These are phyloP conservation scores for Coemansia sp. DNA, from an alignment of 192 early-diverging fungal genomes.

Conservation along the genomic window DNA sequence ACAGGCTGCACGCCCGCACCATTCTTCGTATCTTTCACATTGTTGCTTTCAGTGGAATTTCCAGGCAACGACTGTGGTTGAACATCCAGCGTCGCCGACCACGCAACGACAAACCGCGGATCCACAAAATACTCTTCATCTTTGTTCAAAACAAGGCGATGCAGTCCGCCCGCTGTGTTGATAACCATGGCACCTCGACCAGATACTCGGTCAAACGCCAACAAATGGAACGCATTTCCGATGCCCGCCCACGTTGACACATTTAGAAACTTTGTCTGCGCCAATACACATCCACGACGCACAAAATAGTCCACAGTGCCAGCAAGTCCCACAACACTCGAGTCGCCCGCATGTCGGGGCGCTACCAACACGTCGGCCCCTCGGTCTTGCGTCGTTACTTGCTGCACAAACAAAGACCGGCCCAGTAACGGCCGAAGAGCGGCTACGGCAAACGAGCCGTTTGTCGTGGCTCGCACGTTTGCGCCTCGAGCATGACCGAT, in stretches of 20 bases:
- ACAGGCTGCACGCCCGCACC: neutral
- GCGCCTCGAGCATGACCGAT: slow-evolving; percentile 24
- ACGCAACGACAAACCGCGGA: slow-evolving; percentile 59
- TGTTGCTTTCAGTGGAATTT: too few species aligned
- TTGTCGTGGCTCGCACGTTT: slow-evolving; percentile 8
- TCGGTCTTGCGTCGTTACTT: slow-evolving; percentile 53
- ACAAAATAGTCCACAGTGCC: slow-evolving; percentile 62
- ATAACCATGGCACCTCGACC: slow-evolving; percentile 70
- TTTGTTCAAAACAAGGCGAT: slow-evolving; percentile 63
- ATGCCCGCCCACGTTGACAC: slow-evolving; percentile 40
- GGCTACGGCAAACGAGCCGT: slow-evolving; percentile 24
- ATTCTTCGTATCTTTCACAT: neutral
- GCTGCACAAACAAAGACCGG: slow-evolving; percentile 31
- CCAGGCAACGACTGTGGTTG: slow-evolving; percentile 25
- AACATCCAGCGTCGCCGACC: slow-evolving; percentile 28
- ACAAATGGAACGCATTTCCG: slow-evolving; percentile 49
- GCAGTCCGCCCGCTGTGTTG: slow-evolving; percentile 64
- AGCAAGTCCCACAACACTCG: slow-evolving; percentile 61
- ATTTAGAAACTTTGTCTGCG: slow-evolving; percentile 43
- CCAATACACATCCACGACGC: slow-evolving; percentile 63
- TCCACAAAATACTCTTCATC: slow-evolving; percentile 75
- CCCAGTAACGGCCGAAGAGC: slow-evolving; percentile 35
- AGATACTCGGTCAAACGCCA: slow-evolving; percentile 62
- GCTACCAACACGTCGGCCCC: slow-evolving; percentile 70
- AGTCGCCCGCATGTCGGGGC: slow-evolving; percentile 62